Percentiles rank a stretch among this genome's conserved stretches.
Evolutionary conservation across 495 filamentous ascomycete species (phyloP).

Genomic region (Penicillium angulare): DNA sequence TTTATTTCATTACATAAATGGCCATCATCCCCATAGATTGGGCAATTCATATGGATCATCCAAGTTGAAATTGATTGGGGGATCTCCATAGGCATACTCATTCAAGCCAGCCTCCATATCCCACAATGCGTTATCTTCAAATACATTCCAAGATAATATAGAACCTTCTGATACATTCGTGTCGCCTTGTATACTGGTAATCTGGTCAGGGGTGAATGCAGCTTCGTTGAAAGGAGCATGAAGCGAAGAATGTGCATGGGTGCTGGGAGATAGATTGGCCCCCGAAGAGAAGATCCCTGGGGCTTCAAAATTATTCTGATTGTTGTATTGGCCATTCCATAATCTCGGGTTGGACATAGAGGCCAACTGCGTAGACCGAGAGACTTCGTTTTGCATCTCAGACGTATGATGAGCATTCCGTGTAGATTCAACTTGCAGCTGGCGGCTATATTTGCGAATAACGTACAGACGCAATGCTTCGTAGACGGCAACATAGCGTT

Average conservation of each 20-base stretch:
- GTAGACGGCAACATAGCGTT: slow-evolving; percentile 25
- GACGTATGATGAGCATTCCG: background rate
- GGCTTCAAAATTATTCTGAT: background rate
- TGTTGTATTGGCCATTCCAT: background rate
- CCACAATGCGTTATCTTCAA: slow-evolving; percentile 23
- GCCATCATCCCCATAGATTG: slow-evolving; percentile 2
- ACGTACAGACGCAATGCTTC: slow-evolving; percentile 21
- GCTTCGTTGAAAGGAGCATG: background rate
- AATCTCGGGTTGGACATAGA: background rate
- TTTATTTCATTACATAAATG: too few relatives aligned
- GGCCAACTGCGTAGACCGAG: background rate
- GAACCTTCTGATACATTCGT: slow-evolving; percentile 10
- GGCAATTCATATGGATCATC: slow-evolving; percentile 17
- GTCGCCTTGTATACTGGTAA: background rate
- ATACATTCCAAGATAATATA: slow-evolving; percentile 20
- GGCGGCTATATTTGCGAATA: slow-evolving; percentile 17
- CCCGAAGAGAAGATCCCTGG: background rate
- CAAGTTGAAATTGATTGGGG: slow-evolving; percentile 7
- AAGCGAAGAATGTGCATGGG: background rate
- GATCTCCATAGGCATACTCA: slow-evolving; percentile 29
- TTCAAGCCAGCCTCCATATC: slow-evolving; percentile 29
- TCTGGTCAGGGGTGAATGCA: background rate
- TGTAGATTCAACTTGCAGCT: slow-evolving; percentile 3
- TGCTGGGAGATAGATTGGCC: background rate
- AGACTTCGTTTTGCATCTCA: background rate